A percentile compares a stretch with the other conserved stretches of the same genome.
Evolutionary conservation across 2,329 filamentous ascomycete species (phyloP).

Genomic region (Ceratocystis variospora): DNA sequence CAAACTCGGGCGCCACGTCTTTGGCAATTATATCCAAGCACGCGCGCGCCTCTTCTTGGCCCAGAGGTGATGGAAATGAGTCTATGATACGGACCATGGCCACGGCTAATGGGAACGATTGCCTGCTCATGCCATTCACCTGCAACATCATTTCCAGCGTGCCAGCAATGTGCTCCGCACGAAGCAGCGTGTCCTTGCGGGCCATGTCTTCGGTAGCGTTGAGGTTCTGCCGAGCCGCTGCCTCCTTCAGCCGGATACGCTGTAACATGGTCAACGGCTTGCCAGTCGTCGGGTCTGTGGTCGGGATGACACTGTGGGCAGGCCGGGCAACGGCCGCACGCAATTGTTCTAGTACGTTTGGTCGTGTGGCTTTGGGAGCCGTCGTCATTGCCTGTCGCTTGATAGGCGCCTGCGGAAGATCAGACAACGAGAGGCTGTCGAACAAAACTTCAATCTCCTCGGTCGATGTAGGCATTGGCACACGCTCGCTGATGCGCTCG

Average conservation of each 20-base stretch:
- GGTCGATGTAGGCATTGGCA: neutral
- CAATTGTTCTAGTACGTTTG: constrained; percentile 27
- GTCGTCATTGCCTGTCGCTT: constrained; percentile 23
- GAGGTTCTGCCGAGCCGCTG: constrained; percentile 43
- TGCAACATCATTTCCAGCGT: constrained; percentile 50
- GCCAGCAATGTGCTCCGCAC: constrained; percentile 52
- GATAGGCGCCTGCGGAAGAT: constrained; percentile 29
- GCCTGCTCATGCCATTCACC: constrained; percentile 36
- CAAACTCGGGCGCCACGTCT: constrained; percentile 45
- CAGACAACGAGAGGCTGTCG: constrained; percentile 37
- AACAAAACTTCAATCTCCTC: constrained; percentile 35
- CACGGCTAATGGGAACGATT: constrained; percentile 51
- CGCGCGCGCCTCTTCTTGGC: constrained; percentile 36
- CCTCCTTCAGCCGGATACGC: constrained; percentile 58
- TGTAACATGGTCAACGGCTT: constrained; percentile 57
- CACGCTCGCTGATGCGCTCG: constrained; percentile 24
- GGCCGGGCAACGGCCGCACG: constrained; percentile 23
- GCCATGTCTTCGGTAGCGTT: constrained; percentile 42
- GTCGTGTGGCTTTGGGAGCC: constrained; percentile 33
- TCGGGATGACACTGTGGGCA: constrained; percentile 23
- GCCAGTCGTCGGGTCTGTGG: constrained; percentile 31
- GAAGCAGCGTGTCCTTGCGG: constrained; percentile 51
- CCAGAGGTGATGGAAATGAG: constrained; percentile 45
- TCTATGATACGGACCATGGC: constrained; percentile 53
- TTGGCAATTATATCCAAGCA: constrained; percentile 39